Percentiles rank a stretch among this genome's conserved stretches.
Conservation (phyloP, 352 stramenopile species). For the Phytophthora citricola region DNA sequence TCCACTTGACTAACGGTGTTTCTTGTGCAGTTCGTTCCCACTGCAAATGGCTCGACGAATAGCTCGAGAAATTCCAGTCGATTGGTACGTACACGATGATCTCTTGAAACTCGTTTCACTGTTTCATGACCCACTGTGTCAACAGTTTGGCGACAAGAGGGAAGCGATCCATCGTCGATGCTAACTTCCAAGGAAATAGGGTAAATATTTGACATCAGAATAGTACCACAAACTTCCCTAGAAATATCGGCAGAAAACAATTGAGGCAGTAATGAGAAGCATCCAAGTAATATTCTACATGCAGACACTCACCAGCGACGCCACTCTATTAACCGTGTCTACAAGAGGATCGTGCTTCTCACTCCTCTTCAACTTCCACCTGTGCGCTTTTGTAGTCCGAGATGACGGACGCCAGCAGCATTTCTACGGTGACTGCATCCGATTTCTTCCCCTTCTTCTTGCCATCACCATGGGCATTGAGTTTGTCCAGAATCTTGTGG, state of each 20-base stretch:
- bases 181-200: slow-evolving; percentile 4
- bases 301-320: slow-evolving; percentile 12
- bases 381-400: slow-evolving; percentile 73
- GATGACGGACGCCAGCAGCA: slow-evolving; percentile 81
- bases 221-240: too few relatives aligned
- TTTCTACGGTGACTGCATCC: slow-evolving; percentile 72
- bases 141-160: slow-evolving; percentile 25
- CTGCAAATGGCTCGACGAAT: not conserved
- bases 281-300: slow-evolving; percentile 22
- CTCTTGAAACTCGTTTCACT: not conserved
- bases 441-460: slow-evolving; percentile 39
- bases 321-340: slow-evolving; percentile 17
- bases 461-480: slow-evolving; percentile 66
- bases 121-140: not conserved
- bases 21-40: slow-evolving; percentile 33
- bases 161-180: slow-evolving; percentile 15
- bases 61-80: slow-evolving; percentile 15
- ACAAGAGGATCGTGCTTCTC: slow-evolving; percentile 7
- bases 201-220: too few relatives aligned
- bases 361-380: slow-evolving; percentile 31
- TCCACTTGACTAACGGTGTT: slow-evolving; percentile 3
- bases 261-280: not conserved
- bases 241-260: too few relatives aligned
- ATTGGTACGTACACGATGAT: slow-evolving; percentile 14
- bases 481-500: slow-evolving; percentile 83